A percentile compares a stretch with the other conserved stretches of the same genome.
These are phyloP conservation scores for Paspalum vaginatum DNA, from an alignment of 176 grass and related monocot genomes.

Conservation along the genomic window DNA sequence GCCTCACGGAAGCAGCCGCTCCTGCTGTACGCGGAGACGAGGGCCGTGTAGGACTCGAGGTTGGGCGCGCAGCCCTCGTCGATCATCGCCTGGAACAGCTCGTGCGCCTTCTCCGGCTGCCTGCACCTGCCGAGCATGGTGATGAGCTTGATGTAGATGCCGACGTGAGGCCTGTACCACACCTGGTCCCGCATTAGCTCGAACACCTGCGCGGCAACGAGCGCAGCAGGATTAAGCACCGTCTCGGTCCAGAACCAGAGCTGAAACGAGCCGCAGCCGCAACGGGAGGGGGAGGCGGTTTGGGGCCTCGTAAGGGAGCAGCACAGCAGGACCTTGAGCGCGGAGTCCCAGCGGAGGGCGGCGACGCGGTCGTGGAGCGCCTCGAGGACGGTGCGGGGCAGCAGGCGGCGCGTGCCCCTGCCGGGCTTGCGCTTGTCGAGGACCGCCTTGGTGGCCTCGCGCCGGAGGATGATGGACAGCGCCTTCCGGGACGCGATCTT, in stretches of 20 bases:
- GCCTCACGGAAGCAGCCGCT: constrained; percentile 71
- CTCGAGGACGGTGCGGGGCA: constrained; percentile 88
- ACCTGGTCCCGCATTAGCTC: constrained; percentile 86
- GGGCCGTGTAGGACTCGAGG: constrained; percentile 79
- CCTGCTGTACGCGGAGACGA: constrained; percentile 85
- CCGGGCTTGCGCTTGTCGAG: constrained; percentile 82
- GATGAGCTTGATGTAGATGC: constrained; percentile 94
- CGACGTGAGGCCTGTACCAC: constrained; percentile 85
- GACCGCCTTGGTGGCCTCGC: constrained; percentile 87
- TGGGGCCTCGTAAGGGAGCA: background rate
- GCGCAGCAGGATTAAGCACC: background rate
- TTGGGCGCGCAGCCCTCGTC: constrained; percentile 84
- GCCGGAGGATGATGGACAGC: constrained; percentile 84
- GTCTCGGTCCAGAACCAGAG: background rate
- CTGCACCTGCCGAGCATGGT: constrained; percentile 95
- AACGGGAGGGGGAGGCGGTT: background rate
- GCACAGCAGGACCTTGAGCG: constrained; percentile 63
- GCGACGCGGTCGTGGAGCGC: constrained; percentile 83
- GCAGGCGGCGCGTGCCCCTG: constrained; percentile 71
- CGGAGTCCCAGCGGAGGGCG: constrained; percentile 82
- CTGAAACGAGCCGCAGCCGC: no score
- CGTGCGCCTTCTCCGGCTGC: constrained; percentile 78
- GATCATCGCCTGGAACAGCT: constrained; percentile 82
- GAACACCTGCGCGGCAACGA: constrained; percentile 67
- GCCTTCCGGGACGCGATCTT: constrained; percentile 88